Conservation (phyloP, 1,284 basidiomycete genomes). For the Porogramme epimiltina region DNA sequence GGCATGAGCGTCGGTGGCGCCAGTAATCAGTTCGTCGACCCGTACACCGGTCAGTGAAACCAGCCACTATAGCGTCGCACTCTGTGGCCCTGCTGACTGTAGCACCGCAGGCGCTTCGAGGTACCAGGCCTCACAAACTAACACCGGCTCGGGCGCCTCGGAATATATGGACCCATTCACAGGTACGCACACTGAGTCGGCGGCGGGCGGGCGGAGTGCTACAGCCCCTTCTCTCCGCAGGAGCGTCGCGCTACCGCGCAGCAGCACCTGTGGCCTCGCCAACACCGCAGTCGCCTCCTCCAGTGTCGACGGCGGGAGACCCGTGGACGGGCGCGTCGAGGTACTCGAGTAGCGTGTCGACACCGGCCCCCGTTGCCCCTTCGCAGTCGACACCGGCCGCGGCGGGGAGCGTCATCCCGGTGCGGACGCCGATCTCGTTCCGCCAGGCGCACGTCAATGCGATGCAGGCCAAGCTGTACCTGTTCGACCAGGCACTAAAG, state of each 20-base stretch:
- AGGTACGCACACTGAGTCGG: constrained; percentile 36
- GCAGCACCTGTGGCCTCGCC: constrained; percentile 22
- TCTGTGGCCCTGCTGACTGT: constrained; percentile 3
- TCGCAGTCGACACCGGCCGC: constrained; percentile 6
- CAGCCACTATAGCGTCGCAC: too few species aligned
- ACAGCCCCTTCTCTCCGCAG: constrained; percentile 26
- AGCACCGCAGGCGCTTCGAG: constrained; percentile 52
- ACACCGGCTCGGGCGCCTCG: constrained; percentile 27
- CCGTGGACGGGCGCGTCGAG: constrained; percentile 77
- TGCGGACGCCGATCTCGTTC: constrained; percentile 71
- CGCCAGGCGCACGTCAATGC: constrained; percentile 88
- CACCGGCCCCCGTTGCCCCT: constrained; percentile 21
- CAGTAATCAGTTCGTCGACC: constrained; percentile 75
- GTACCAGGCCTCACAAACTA: constrained; percentile 48
- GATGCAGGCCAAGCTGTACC: constrained; percentile 82
- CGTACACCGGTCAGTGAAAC: constrained; percentile 79
- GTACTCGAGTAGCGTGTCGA: constrained; percentile 43
- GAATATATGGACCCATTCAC: constrained; percentile 39
- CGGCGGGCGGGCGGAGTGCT: too few species aligned
- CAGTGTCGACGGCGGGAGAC: constrained; percentile 40
- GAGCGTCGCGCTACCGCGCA: constrained; percentile 40
- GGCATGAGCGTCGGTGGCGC: constrained; percentile 70
- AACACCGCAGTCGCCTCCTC: constrained; percentile 4
- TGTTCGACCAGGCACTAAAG: constrained; percentile 77
- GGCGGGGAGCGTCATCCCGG: constrained; percentile 49